Evolutionary conservation across 768 basidiomycete genomes (phyloP).

Genomic region (Suillus brevipes): DNA sequence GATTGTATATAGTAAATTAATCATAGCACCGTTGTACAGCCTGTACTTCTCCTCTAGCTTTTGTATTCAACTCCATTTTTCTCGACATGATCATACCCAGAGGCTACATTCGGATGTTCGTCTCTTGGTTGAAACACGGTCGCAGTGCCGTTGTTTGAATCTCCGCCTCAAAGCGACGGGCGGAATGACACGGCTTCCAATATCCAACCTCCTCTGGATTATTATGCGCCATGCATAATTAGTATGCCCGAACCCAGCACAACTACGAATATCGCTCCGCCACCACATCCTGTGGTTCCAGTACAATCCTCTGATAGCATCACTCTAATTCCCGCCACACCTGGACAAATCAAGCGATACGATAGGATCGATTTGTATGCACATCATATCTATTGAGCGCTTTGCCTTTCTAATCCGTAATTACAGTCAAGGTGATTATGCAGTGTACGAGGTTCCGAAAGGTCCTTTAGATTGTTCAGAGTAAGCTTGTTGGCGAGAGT

Average conservation of each 20-base stretch:
- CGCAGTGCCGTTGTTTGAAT: not conserved
- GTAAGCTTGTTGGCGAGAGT: not conserved
- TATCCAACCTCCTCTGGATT: not conserved
- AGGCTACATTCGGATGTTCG: not conserved
- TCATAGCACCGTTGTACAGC: too few species aligned
- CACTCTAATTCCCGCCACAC: not conserved
- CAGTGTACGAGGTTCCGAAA: not conserved
- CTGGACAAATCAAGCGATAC: not conserved
- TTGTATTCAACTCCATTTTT: not conserved
- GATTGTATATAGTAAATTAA: too few species aligned
- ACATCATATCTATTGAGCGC: not conserved
- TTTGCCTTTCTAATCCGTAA: not conserved
- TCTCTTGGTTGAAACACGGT: not conserved
- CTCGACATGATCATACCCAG: not conserved
- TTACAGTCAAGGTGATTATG: not conserved
- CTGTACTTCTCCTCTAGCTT: not conserved
- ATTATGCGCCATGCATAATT: not conserved
- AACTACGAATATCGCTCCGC: too few species aligned
- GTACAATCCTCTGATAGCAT: not conserved
- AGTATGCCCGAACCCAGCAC: not conserved
- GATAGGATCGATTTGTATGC: not conserved
- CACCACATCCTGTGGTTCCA: not conserved
- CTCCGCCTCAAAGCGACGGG: not conserved
- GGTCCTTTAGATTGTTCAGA: slow-evolving; percentile 1
- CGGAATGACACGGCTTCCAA: not conserved